Base-by-base conservation (phyloP, 2,329 filamentous ascomycete species). In the Pseudogymnoascus sp. region DNA sequence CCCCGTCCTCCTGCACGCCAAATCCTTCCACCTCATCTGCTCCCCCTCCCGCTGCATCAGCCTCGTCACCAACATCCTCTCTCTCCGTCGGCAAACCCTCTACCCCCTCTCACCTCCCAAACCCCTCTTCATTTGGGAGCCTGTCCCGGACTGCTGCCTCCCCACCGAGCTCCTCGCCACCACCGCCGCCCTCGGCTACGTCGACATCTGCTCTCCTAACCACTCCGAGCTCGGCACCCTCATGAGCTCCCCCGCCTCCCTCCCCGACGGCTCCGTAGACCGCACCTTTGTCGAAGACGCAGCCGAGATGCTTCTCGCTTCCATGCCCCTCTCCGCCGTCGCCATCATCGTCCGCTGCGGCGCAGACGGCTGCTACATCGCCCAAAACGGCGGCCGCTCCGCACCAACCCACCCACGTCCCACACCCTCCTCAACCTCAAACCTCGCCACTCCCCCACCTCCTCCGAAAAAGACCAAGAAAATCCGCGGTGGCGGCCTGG, bases 81-180 rank as follows among this genome's bases (percentile, higher is more conserved):
- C 79, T 3, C 73, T 78, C 53, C 81, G 86, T 31, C 78, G 84
- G 7, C 81, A 80, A 70, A 75, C 75, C 7, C 66, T 77, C 40
- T 61, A 70, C 61, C 64, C 72, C 63, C 65, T 68, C 4, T 72
- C 75, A 53, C 65, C 70, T 10, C 80, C 79, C 68, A 82, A 83
- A 59, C 90, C 93, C 1, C 76, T 92, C 6, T 91, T 97, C 73
- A 85, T 97, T 61, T 99, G 93, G 93, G 95, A 99, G 74, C 95
- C 95, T 0, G 90, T 97, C 1, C 95, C 95, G 1, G 91, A 97
- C 74, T 81, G 91, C 1, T 97, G 93, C 74, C 87, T 83, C 0
- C 86, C 91, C 0, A 84, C 86, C 44, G 82, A 88, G 72, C 76
- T 87, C 29, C 78, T 87, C 10, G 86, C 86, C 70, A 85, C 81